Conservation (phyloP, 1,284 basidiomycete species). For the Ganoderma multipileum region DNA sequence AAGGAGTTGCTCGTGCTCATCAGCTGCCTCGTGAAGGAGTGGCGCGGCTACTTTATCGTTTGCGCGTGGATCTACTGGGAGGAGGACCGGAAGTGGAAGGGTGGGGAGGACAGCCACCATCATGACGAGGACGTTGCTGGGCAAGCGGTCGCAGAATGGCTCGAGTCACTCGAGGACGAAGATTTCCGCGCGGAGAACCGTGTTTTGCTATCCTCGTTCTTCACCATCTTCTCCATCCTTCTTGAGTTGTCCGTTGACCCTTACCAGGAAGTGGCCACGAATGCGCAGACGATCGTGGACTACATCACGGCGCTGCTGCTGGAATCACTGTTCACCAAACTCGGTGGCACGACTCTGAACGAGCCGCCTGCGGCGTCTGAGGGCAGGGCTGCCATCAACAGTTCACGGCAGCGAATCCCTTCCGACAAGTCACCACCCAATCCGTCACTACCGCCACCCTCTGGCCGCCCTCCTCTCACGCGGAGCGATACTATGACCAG, state of each 20-base stretch:
- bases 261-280: conserved; percentile 90
- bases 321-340: conserved; percentile 84
- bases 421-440: conserved; percentile 56
- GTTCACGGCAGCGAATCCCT: conserved; percentile 55
- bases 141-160: conserved; percentile 81
- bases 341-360: conserved; percentile 71
- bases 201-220: conserved; percentile 88
- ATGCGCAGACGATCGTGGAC: conserved; percentile 92
- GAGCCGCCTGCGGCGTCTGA: conserved; percentile 51
- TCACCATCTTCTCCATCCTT: conserved; percentile 90
- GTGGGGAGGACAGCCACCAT: conserved; percentile 39
- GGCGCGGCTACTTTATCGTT: conserved; percentile 94
- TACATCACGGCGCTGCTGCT: conserved; percentile 91
- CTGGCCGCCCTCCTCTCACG: conserved; percentile 52
- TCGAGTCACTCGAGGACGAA: conserved; percentile 74
- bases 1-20: conserved; percentile 94
- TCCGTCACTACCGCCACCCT: conserved; percentile 47
- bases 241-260: conserved; percentile 94
- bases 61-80: conserved; percentile 98
- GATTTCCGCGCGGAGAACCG: conserved; percentile 79
- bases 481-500: conserved; percentile 69
- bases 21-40: conserved; percentile 93
- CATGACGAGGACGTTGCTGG: conserved; percentile 72
- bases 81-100: conserved; percentile 71
- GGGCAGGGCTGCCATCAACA: conserved; percentile 25